Percentiles rank a stretch among this genome's conserved stretches.
Evolutionary conservation across 257 asterid genomes (phyloP).

Genomic region (Eustoma russellianum): DNA sequence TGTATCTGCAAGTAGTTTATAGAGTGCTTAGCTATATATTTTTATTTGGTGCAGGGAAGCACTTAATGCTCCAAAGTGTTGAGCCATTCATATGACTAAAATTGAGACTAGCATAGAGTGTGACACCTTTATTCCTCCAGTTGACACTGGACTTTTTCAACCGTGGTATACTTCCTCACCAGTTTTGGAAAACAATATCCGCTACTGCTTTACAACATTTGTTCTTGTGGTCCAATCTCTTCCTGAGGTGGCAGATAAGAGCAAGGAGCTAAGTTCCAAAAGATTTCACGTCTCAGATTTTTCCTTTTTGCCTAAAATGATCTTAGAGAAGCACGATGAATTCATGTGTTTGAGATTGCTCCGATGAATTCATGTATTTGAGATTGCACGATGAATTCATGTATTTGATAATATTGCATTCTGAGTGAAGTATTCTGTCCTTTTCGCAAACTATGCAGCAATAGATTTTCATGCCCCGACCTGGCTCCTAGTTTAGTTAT

Average conservation of each 20-base stretch:
- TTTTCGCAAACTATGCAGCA: too few relatives aligned
- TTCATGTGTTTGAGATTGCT: conserved; percentile 49
- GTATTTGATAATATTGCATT: conserved; percentile 31
- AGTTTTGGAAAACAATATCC: conserved; percentile 43
- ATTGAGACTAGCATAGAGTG: conserved; percentile 39
- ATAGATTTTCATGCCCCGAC: too few relatives aligned
- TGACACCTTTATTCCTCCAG: conserved; percentile 64
- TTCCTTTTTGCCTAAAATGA: conserved; percentile 45
- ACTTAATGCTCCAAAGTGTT: conserved; percentile 62
- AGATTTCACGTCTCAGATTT: conserved; percentile 28
- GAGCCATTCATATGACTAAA: conserved; percentile 71
- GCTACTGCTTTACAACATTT: conserved; percentile 44
- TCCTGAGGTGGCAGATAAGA: conserved; percentile 5
- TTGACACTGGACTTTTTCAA: conserved; percentile 44
- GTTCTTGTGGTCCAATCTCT: conserved; percentile 32
- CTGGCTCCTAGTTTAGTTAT: too few relatives aligned
- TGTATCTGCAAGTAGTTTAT: background rate
- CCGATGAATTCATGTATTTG: conserved; percentile 55
- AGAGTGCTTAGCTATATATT: too few relatives aligned
- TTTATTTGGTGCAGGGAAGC: conserved; percentile 44
- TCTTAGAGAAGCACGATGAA: conserved; percentile 65
- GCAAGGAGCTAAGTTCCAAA: conserved; percentile 18
- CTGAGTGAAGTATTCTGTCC: too few relatives aligned
- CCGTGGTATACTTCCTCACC: conserved; percentile 66
- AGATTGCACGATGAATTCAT: conserved; percentile 53